Evolutionary conservation across 768 basidiomycete species (phyloP).

Genomic region (Phanerodontia chrysosporium): DNA sequence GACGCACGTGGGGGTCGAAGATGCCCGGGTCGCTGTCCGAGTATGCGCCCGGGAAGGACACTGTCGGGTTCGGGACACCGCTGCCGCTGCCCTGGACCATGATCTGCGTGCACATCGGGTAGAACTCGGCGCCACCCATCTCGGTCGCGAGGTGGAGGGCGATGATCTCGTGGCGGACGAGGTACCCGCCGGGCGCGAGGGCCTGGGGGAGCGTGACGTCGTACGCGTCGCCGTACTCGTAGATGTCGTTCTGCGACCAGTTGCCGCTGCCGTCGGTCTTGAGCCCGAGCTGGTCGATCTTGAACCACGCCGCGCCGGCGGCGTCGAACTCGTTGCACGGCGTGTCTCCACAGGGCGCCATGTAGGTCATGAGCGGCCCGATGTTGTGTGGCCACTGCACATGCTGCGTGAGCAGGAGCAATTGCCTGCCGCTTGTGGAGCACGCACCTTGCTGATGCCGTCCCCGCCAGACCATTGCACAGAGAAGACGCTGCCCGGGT

Average conservation of each 20-base stretch:
- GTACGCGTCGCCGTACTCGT: slow-evolving; percentile 23
- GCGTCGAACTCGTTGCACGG: slow-evolving; percentile 60
- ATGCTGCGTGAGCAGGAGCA: too few species aligned
- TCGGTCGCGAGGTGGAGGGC: slow-evolving; percentile 63
- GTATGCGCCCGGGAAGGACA: slow-evolving; percentile 73
- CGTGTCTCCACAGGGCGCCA: slow-evolving; percentile 56
- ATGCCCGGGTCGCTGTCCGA: slow-evolving; percentile 70
- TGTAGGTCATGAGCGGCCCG: slow-evolving; percentile 71
- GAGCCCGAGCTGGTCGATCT: slow-evolving; percentile 34
- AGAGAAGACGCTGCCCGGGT: slow-evolving; percentile 51
- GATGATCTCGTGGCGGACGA: slow-evolving; percentile 79
- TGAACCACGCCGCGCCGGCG: slow-evolving; percentile 66
- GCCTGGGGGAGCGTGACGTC: slow-evolving; percentile 33
- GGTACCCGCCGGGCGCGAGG: slow-evolving; percentile 66
- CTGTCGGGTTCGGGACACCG: slow-evolving; percentile 46
- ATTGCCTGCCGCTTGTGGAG: neutral
- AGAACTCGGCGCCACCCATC: slow-evolving; percentile 72
- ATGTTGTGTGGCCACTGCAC: slow-evolving; percentile 49
- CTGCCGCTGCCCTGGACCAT: slow-evolving; percentile 50
- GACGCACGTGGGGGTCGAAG: slow-evolving; percentile 44
- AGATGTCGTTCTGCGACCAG: slow-evolving; percentile 26
- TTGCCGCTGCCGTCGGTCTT: slow-evolving; percentile 14
- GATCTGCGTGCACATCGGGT: slow-evolving; percentile 63
- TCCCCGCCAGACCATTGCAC: slow-evolving; percentile 53
- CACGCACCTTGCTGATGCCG: slow-evolving; percentile 30